phyloP scores from a whole-genome alignment of 768 basidiomycete species.

The Mycena vitilis region DNA sequence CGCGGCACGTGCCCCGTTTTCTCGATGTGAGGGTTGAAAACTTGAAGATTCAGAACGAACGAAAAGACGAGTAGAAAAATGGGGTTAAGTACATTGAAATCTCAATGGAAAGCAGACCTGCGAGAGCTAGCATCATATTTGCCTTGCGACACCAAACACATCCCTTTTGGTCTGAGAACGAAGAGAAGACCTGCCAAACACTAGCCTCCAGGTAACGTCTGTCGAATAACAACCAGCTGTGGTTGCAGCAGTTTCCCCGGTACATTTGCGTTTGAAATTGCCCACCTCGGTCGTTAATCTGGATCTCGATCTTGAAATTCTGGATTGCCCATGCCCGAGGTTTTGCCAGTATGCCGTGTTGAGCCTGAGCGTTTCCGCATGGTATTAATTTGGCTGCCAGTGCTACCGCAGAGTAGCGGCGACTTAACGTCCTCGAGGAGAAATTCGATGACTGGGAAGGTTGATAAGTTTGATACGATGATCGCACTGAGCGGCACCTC shows the following conservation, averaged over 20 bases:
- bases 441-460: neutral
- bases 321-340: constrained; percentile 21
- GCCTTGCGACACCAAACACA: no score
- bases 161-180: constrained; percentile 1
- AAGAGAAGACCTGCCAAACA: neutral
- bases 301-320: neutral
- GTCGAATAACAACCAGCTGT: neutral
- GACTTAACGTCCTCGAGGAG: neutral
- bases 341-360: constrained; percentile 21
- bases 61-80: no score
- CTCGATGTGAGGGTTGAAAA: no score
- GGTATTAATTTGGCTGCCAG: neutral
- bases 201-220: neutral
- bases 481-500: neutral
- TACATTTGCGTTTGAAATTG: neutral
- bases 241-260: constrained; percentile 18
- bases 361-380: constrained; percentile 8
- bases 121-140: no score
- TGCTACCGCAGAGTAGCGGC: neutral
- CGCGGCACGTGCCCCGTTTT: no score
- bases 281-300: neutral
- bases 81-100: no score
- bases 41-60: no score
- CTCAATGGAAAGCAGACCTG: no score
- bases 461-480: neutral